These are phyloP conservation scores for Curvularia eragrostidis DNA, from an alignment of 2,329 filamentous ascomycete species.

Conservation along the genomic window DNA sequence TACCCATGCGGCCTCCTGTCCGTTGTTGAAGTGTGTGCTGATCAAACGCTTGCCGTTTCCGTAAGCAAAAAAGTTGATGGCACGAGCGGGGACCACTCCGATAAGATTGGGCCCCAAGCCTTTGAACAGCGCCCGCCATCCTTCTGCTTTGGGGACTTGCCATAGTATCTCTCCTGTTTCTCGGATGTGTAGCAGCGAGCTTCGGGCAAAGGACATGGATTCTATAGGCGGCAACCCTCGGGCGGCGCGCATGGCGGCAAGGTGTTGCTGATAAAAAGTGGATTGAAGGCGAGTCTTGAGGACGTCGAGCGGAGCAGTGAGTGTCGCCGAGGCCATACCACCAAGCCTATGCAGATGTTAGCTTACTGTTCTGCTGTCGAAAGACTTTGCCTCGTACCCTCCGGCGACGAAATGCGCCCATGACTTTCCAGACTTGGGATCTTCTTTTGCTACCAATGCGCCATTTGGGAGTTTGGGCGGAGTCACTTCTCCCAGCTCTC, in stretches of 20 bases:
- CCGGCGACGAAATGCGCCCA: constrained; percentile 93
- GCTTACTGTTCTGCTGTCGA: constrained; percentile 32
- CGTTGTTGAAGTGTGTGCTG: constrained; percentile 74
- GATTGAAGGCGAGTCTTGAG: constrained; percentile 93
- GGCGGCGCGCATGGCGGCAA: constrained; percentile 71
- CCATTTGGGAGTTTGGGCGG: constrained; percentile 55
- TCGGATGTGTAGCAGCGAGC: constrained; percentile 74
- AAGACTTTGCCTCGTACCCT: constrained; percentile 63
- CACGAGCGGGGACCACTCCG: constrained; percentile 85
- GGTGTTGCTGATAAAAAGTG: constrained; percentile 89
- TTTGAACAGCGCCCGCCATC: constrained; percentile 88
- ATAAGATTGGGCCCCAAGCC: constrained; percentile 89
- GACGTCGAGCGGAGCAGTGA: constrained; percentile 94
- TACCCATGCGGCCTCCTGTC: constrained; percentile 74
- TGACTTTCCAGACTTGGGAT: constrained; percentile 67
- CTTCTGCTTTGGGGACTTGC: constrained; percentile 80
- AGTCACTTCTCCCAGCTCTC: constrained; percentile 66
- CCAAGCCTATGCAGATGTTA: constrained; percentile 67
- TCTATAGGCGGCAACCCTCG: constrained; percentile 60
- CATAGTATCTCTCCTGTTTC: constrained; percentile 88
- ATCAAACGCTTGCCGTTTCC: constrained; percentile 88
- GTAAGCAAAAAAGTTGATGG: constrained; percentile 94
- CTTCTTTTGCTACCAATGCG: constrained; percentile 46
- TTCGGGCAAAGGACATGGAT: constrained; percentile 69
- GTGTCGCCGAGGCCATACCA: constrained; percentile 87